Conservation (phyloP, 1,139 yeast genomes). For the Taphrina flavorubra region DNA sequence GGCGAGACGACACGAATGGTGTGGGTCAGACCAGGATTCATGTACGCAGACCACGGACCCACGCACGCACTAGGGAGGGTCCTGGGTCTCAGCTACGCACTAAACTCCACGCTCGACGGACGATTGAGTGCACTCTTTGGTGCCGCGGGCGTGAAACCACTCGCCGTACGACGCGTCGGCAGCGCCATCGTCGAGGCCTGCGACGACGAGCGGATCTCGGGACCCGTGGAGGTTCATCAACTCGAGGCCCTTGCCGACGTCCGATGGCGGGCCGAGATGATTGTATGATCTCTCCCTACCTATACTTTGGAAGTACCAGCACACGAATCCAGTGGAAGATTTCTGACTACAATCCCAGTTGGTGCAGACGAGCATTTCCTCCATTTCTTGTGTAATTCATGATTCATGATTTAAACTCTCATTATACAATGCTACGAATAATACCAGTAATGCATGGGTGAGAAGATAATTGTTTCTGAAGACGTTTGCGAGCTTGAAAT, state of each 20-base stretch:
- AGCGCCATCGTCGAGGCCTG: conserved; percentile 40
- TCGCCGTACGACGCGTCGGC: conserved; percentile 41
- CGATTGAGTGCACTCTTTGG: conserved; percentile 18
- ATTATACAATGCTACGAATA: too few species aligned
- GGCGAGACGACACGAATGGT: background rate
- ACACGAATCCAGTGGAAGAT: background rate
- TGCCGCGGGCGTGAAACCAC: conserved; percentile 42
- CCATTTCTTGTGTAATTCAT: too few species aligned
- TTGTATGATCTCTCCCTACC: conserved; percentile 5
- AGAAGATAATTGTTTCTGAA: too few species aligned
- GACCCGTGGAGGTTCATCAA: conserved; percentile 31
- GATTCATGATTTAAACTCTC: too few species aligned
- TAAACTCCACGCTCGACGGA: conserved; percentile 33
- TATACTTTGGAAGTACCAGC: too few species aligned
- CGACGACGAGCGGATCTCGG: conserved; percentile 17
- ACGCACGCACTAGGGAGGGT: conserved; percentile 18
- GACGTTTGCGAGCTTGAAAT: too few species aligned
- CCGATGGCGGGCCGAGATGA: conserved; percentile 35
- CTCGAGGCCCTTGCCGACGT: conserved; percentile 38
- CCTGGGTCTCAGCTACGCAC: conserved; percentile 32
- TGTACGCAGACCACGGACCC: conserved; percentile 12
- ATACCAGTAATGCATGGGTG: too few species aligned
- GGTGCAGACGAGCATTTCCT: too few species aligned
- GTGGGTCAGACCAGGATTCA: conserved; percentile 43
- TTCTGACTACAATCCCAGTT: too few species aligned